A percentile compares a stretch with the other conserved stretches of the same genome.
phyloP scores from a whole-genome alignment of 306 rosid species.

The Fragaria vesca region DNA sequence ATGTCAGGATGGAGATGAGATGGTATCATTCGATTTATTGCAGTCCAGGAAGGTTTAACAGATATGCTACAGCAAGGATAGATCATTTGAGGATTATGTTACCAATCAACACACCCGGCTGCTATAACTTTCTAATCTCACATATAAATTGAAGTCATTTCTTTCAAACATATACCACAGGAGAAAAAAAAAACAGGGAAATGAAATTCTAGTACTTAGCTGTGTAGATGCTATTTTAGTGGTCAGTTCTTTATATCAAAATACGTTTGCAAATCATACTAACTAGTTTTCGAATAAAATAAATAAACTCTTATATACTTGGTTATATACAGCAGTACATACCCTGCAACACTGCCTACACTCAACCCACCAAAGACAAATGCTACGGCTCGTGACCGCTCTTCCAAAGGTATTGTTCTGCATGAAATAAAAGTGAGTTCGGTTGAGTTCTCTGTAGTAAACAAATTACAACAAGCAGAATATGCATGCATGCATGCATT shows the following conservation, averaged over 20 bases:
- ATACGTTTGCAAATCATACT: background rate
- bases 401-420: slow-evolving; percentile 91
- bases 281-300: background rate
- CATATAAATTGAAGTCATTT: background rate
- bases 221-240: background rate
- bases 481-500: background rate
- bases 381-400: slow-evolving; percentile 97
- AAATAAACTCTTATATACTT: background rate
- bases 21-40: background rate
- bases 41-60: background rate
- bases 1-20: background rate
- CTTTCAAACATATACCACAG: background rate
- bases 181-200: background rate
- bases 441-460: background rate
- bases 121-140: background rate
- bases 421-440: slow-evolving; percentile 18
- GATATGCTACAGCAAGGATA: background rate
- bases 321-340: slow-evolving; percentile 27
- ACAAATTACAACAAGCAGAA: background rate
- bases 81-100: background rate
- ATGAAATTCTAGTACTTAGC: background rate
- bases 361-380: slow-evolving; percentile 98
- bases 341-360: slow-evolving; percentile 98
- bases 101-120: background rate
- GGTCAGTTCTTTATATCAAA: background rate